These are phyloP conservation scores for Fusarium nodosum DNA, from an alignment of 2,329 filamentous ascomycete genomes.

Conservation along the genomic window DNA sequence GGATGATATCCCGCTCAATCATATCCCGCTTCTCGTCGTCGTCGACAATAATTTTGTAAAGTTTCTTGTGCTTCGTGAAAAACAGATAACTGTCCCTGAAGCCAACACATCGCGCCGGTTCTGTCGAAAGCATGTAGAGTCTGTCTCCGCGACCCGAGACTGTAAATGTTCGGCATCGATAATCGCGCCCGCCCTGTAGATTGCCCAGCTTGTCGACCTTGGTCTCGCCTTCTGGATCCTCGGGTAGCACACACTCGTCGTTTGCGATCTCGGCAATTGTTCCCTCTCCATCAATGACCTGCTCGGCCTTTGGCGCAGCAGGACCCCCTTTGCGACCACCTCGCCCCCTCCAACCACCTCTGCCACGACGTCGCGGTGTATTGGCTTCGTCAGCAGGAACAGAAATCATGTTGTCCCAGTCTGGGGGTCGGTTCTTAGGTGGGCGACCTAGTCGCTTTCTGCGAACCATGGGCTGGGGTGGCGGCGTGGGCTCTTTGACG, in stretches of 20 bases:
- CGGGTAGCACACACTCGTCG: constrained; percentile 90
- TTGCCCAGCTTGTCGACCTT: constrained; percentile 94
- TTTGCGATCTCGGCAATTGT: constrained; percentile 90
- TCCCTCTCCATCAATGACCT: constrained; percentile 93
- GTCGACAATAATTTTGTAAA: constrained; percentile 98
- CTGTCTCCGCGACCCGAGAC: constrained; percentile 85
- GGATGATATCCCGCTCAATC: constrained; percentile 95
- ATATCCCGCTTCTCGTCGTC: constrained; percentile 98
- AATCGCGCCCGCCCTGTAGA: constrained; percentile 86
- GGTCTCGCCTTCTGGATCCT: constrained; percentile 87
- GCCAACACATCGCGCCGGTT: constrained; percentile 94
- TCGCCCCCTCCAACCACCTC: constrained; percentile 77
- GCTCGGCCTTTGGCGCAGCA: constrained; percentile 81
- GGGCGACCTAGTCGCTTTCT: constrained; percentile 86
- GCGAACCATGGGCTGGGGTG: constrained; percentile 74
- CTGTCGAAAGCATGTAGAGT: constrained; percentile 98
- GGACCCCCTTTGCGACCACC: constrained; percentile 77
- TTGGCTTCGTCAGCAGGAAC: constrained; percentile 67
- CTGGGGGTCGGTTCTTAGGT: constrained; percentile 85
- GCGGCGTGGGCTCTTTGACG: constrained; percentile 66
- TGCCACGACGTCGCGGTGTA: constrained; percentile 73
- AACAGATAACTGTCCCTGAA: constrained; percentile 99
- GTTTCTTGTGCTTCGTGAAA: constrained; percentile 96
- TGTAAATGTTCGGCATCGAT: constrained; percentile 95
- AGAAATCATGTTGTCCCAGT: constrained; percentile 77